phyloP scores from a whole-genome alignment of 345 rosid genomes.

The Euclidium syriacum region DNA sequence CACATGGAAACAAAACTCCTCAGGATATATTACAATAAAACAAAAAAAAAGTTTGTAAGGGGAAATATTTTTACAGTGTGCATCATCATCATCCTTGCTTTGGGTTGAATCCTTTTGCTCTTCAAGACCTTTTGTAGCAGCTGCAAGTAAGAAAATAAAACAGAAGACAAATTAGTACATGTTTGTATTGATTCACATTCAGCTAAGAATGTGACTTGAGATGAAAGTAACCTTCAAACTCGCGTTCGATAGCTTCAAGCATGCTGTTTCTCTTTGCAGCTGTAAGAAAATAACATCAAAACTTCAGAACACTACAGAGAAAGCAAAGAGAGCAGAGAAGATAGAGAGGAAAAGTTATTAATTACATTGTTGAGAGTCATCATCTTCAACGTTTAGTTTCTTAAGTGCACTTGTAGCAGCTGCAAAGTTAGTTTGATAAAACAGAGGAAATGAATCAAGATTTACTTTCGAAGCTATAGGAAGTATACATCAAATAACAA shows the following conservation, averaged over 20 bases:
- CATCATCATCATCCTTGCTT: conserved; percentile 18
- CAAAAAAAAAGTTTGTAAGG: not conserved
- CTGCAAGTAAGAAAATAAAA: conserved; percentile 12
- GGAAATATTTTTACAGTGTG: conserved; percentile 6
- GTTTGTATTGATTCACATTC: not conserved
- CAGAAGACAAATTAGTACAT: not conserved
- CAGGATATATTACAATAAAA: not conserved
- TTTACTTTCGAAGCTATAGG: not conserved
- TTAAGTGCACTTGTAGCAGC: conserved; percentile 28
- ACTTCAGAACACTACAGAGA: not conserved
- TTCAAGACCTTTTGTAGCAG: conserved; percentile 26
- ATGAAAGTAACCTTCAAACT: conserved; percentile 31
- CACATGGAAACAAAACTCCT: not conserved
- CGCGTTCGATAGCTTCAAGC: conserved; percentile 31
- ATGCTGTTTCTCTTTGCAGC: conserved; percentile 25
- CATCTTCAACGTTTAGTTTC: conserved; percentile 16
- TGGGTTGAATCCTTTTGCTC: conserved; percentile 14
- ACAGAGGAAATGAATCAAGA: conserved; percentile 5
- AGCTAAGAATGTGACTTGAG: conserved; percentile 13
- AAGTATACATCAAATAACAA: not conserved
- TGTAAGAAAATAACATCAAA: conserved; percentile 12
- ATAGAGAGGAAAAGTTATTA: not conserved
- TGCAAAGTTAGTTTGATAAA: conserved; percentile 4
- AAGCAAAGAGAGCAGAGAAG: not conserved
- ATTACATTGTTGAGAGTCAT: conserved; percentile 18